These are phyloP conservation scores for Syncephalastrum racemosum DNA, from an alignment of 371 early-diverging fungal genomes.

Conservation along the genomic window DNA sequence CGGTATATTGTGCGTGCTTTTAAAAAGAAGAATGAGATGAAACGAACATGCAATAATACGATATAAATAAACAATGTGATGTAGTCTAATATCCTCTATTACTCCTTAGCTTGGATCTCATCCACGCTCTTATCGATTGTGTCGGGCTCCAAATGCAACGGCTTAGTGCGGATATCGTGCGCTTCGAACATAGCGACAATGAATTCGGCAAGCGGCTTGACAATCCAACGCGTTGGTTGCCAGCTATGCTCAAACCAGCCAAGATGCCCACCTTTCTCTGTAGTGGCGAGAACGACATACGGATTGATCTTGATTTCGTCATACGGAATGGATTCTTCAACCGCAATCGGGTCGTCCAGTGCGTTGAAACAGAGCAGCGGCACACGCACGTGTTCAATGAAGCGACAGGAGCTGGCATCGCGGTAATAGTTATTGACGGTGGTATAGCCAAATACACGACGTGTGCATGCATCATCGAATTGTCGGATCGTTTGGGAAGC, in stretches of 20 bases:
- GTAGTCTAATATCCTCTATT: slow-evolving; percentile 1
- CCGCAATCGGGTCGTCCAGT: slow-evolving; percentile 91
- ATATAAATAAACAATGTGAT: not conserved
- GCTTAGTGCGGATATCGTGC: slow-evolving; percentile 19
- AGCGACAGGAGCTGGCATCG: slow-evolving; percentile 70
- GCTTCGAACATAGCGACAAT: slow-evolving; percentile 64
- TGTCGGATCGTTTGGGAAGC: slow-evolving; percentile 60
- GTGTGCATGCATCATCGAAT: slow-evolving; percentile 75
- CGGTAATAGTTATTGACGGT: slow-evolving; percentile 87
- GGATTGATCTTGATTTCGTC: slow-evolving; percentile 78
- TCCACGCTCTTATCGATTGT: slow-evolving; percentile 97
- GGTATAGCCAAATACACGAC: slow-evolving; percentile 66
- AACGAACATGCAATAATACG: not conserved
- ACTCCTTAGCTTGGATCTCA: slow-evolving; percentile 94
- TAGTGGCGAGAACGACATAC: slow-evolving; percentile 83
- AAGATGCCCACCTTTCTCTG: slow-evolving; percentile 89
- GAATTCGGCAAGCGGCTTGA: slow-evolving; percentile 68
- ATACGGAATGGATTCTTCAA: slow-evolving; percentile 68
- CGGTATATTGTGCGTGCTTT: not conserved
- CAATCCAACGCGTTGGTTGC: slow-evolving; percentile 61
- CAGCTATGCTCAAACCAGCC: slow-evolving; percentile 84
- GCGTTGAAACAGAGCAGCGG: slow-evolving; percentile 86
- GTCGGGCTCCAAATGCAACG: slow-evolving; percentile 44
- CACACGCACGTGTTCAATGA: slow-evolving; percentile 70
- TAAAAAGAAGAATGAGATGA: not conserved